Evolutionary conservation across 2,329 filamentous ascomycete genomes (phyloP).

Genomic region (Diplodia seriata): DNA sequence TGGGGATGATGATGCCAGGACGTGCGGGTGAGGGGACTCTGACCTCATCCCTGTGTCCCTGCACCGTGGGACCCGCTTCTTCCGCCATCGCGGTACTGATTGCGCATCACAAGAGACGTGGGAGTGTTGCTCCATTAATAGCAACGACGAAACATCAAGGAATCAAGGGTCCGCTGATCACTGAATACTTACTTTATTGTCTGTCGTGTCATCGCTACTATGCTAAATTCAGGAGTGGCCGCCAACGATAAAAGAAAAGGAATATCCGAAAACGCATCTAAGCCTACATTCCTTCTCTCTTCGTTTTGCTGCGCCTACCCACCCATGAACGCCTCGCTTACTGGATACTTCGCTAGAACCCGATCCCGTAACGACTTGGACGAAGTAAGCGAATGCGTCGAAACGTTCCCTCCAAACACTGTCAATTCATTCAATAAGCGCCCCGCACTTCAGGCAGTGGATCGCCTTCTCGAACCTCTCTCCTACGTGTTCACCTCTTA

Average conservation of each 20-base stretch:
- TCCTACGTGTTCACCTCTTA: not conserved
- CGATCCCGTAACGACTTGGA: not conserved
- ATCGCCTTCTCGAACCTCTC: not conserved
- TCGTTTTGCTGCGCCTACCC: not conserved
- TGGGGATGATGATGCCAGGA: conserved; percentile 4
- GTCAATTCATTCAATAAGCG: conserved; percentile 3
- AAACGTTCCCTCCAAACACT: not conserved
- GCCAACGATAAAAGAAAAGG: not conserved
- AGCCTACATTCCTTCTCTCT: not conserved
- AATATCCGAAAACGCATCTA: not conserved
- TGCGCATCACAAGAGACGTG: too few relatives aligned
- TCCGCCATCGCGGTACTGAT: not conserved
- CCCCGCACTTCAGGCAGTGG: conserved; percentile 5
- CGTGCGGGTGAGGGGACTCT: conserved; percentile 5
- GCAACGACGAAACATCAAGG: not conserved
- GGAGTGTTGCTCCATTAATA: not conserved
- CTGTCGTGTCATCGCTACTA: not conserved
- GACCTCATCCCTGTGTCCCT: conserved; percentile 22
- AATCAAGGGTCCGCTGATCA: not conserved
- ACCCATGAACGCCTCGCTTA: conserved; percentile 24
- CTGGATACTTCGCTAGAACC: not conserved
- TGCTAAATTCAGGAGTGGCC: not conserved
- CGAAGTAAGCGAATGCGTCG: not conserved
- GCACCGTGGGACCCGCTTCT: conserved; percentile 11
- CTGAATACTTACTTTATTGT: not conserved